Conservation (phyloP, 179 eudicot species). For the Corrigiola litoralis region DNA sequence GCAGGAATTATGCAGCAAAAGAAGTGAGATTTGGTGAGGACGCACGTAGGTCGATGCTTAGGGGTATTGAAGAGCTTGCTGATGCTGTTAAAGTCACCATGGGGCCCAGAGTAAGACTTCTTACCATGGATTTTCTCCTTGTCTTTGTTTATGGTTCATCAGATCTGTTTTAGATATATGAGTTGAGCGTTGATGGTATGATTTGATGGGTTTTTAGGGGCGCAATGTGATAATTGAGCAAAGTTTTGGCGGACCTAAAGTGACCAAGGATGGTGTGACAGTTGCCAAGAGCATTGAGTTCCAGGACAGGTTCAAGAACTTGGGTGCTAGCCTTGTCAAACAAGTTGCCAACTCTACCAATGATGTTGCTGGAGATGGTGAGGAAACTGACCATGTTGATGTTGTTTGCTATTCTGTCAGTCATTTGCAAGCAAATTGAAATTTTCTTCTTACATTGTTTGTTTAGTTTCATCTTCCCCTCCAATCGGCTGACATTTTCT, state of each 20-base stretch:
- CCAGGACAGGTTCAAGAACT: slow-evolving; percentile 68
- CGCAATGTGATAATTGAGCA: slow-evolving; percentile 88
- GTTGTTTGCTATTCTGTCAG: background rate
- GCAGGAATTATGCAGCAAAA: slow-evolving; percentile 93
- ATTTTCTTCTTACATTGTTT: background rate
- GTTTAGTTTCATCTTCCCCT: background rate
- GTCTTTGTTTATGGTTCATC: background rate
- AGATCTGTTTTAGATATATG: slow-evolving; percentile 9
- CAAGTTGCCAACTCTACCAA: slow-evolving; percentile 99
- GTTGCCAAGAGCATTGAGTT: slow-evolving; percentile 95
- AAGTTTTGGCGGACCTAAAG: slow-evolving; percentile 89
- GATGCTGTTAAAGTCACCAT: slow-evolving; percentile 99
- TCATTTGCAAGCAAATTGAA: background rate
- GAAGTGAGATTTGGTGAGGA: slow-evolving; percentile 85
- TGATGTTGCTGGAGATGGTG: slow-evolving; percentile 97
- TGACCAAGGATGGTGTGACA: slow-evolving; percentile 96
- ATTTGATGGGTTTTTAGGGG: slow-evolving; percentile 42
- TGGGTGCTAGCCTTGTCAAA: slow-evolving; percentile 94
- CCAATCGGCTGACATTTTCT: no score
- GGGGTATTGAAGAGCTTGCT: slow-evolving; percentile 89
- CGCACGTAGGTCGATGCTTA: slow-evolving; percentile 81
- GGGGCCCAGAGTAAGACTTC: slow-evolving; percentile 84
- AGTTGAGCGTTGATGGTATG: slow-evolving; percentile 3
- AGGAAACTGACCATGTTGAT: slow-evolving; percentile 1
- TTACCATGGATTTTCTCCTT: background rate